Conservation (phyloP, 345 rosid genomes). For the Arabis hirsuta region DNA sequence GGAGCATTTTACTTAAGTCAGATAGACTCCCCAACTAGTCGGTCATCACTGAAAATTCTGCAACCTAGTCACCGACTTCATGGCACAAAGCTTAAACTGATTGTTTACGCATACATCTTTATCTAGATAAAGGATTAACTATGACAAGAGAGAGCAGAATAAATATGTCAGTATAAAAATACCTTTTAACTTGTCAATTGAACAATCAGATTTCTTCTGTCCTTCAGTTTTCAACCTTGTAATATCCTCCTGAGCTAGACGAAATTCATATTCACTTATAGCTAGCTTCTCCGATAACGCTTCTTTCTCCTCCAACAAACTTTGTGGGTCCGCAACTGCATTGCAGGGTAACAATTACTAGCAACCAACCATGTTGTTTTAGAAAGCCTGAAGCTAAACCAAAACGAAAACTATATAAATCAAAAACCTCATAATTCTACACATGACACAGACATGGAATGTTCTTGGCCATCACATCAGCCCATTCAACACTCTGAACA, state of each 20-base stretch:
- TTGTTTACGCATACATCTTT: constrained; percentile 1
- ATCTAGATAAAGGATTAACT: constrained; percentile 18
- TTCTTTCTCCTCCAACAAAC: constrained; percentile 87
- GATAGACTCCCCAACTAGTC: constrained; percentile 16
- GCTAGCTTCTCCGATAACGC: constrained; percentile 79
- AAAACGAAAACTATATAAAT: constrained; percentile 15
- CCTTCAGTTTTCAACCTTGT: constrained; percentile 71
- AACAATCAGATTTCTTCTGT: constrained; percentile 61
- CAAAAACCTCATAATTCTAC: constrained; percentile 7
- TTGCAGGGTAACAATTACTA: constrained; percentile 41
- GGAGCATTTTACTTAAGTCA: constrained; percentile 18
- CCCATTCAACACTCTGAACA: constrained; percentile 6
- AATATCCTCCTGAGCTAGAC: constrained; percentile 91
- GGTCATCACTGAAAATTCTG: constrained; percentile 5
- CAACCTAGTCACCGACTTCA: constrained; percentile 8
- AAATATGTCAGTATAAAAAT: constrained; percentile 18
- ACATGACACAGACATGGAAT: not conserved
- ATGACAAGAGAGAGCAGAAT: not conserved
- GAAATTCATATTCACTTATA: constrained; percentile 81
- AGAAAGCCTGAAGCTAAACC: constrained; percentile 31
- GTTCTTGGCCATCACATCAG: constrained; percentile 9
- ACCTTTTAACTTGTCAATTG: constrained; percentile 58
- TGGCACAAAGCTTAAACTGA: constrained; percentile 8
- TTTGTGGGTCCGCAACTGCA: constrained; percentile 94
- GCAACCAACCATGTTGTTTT: constrained; percentile 30